These are phyloP conservation scores for Tetrahymena thermophila DNA, from an alignment of 73 alveolate species.

Conservation along the genomic window DNA sequence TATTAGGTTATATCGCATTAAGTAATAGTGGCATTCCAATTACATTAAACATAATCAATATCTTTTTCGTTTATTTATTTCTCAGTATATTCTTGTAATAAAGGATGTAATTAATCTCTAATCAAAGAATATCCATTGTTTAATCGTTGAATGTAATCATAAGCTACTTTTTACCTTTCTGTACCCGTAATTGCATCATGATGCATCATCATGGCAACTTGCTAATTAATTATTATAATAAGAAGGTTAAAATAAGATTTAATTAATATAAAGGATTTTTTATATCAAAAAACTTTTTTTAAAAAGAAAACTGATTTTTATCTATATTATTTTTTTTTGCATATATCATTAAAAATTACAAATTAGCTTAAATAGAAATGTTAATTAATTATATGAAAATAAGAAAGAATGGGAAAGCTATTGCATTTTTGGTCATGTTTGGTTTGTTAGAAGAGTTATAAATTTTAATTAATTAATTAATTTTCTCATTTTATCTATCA, in stretches of 20 bases:
- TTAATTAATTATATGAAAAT: too few relatives aligned
- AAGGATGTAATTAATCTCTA: not conserved
- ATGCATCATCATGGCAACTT: slow-evolving; percentile 4
- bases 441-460: too few relatives aligned
- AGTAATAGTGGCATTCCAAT: slow-evolving; percentile 10
- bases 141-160: not conserved
- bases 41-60: slow-evolving; percentile 5
- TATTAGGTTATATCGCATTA: slow-evolving; percentile 18
- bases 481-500: too few relatives aligned
- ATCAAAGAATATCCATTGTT: not conserved
- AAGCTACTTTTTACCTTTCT: slow-evolving; percentile 1
- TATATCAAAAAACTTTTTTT: too few relatives aligned
- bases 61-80: not conserved
- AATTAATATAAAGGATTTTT: too few relatives aligned
- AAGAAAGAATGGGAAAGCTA: too few relatives aligned
- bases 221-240: not conserved
- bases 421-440: too few relatives aligned
- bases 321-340: too few relatives aligned
- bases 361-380: too few relatives aligned
- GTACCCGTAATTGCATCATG: slow-evolving; percentile 45
- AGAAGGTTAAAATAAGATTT: not conserved
- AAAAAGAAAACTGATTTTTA: too few relatives aligned
- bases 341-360: too few relatives aligned
- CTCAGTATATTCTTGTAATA: not conserved
- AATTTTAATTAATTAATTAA: too few relatives aligned